These are phyloP conservation scores for Sporisorium graminicola DNA, from an alignment of 1,284 basidiomycete species.

Conservation along the genomic window DNA sequence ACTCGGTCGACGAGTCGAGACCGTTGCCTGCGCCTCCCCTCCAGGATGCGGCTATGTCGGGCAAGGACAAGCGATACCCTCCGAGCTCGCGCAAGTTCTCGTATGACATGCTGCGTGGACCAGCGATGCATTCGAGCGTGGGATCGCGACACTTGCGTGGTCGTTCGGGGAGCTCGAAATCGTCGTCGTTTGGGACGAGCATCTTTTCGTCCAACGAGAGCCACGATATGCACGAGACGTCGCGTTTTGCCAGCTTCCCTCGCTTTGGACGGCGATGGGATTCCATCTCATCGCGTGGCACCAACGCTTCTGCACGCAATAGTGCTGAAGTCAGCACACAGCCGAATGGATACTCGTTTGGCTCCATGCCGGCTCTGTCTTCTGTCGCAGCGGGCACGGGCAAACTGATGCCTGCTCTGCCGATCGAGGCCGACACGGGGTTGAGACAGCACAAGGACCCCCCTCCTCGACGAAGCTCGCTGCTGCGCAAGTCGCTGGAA, in stretches of 20 bases:
- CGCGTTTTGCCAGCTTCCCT: constrained; percentile 30
- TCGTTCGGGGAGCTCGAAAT: constrained; percentile 40
- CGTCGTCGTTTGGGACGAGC: constrained; percentile 40
- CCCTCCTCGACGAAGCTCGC: constrained; percentile 42
- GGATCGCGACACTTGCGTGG: constrained; percentile 31
- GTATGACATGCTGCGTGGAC: constrained; percentile 32
- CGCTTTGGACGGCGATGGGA: constrained; percentile 39
- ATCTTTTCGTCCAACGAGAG: constrained; percentile 34
- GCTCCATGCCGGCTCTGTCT: constrained; percentile 10
- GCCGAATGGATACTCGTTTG: constrained; percentile 3
- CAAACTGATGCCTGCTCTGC: constrained; percentile 14
- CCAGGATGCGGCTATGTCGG: constrained; percentile 8
- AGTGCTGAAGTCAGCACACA: constrained; percentile 24
- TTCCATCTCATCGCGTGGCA: constrained; percentile 48
- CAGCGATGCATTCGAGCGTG: constrained; percentile 24
- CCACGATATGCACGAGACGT: constrained; percentile 22
- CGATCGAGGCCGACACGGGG: not conserved
- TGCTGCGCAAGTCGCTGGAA: constrained; percentile 28
- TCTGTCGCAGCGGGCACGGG: not conserved
- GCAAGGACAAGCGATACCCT: constrained; percentile 39
- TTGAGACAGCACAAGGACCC: constrained; percentile 15
- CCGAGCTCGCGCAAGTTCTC: constrained; percentile 43
- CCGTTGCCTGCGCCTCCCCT: constrained; percentile 20
- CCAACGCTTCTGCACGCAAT: constrained; percentile 30
- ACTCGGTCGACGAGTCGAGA: constrained; percentile 7